These are phyloP conservation scores for Zymoseptoria ardabiliae DNA, from an alignment of 2,329 filamentous ascomycete genomes.

Conservation along the genomic window DNA sequence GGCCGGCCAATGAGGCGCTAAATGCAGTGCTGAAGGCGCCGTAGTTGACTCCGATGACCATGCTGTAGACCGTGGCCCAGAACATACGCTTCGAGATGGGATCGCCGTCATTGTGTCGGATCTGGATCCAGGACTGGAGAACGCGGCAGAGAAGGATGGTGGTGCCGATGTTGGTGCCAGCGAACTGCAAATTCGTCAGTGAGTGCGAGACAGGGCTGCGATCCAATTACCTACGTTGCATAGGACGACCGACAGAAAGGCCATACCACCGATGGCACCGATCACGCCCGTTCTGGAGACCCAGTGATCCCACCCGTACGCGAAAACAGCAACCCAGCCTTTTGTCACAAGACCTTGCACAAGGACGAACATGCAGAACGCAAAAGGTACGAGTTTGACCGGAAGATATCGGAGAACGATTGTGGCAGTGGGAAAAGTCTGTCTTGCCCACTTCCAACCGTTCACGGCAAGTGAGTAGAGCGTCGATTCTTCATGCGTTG, in stretches of 20 bases:
- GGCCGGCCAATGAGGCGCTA: constrained; percentile 62
- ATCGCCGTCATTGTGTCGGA: constrained; percentile 43
- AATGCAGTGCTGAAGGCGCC: constrained; percentile 68
- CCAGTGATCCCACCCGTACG: constrained; percentile 67
- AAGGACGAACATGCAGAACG: constrained; percentile 67
- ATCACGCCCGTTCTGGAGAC: constrained; percentile 61
- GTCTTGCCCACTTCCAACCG: constrained; percentile 52
- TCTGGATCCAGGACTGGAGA: constrained; percentile 59
- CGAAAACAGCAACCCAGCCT: constrained; percentile 67
- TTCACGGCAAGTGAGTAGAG: constrained; percentile 45
- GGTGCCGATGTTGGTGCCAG: constrained; percentile 69
- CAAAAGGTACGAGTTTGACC: constrained; percentile 61
- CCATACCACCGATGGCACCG: constrained; percentile 65
- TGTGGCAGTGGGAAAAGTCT: constrained; percentile 63
- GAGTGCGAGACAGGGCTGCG: neutral
- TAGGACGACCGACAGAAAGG: constrained; percentile 60
- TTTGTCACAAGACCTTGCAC: constrained; percentile 66
- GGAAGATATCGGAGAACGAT: constrained; percentile 60
- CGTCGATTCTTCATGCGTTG: constrained; percentile 32
- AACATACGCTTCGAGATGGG: constrained; percentile 59
- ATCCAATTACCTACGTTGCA: constrained; percentile 55
- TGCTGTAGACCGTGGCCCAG: constrained; percentile 67
- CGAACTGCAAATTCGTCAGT: constrained; percentile 47
- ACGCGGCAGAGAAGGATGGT: constrained; percentile 66
- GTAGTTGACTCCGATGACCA: constrained; percentile 69